Conservation (phyloP, 2,329 filamentous ascomycete genomes). For the Clonostachys byssicola region DNA sequence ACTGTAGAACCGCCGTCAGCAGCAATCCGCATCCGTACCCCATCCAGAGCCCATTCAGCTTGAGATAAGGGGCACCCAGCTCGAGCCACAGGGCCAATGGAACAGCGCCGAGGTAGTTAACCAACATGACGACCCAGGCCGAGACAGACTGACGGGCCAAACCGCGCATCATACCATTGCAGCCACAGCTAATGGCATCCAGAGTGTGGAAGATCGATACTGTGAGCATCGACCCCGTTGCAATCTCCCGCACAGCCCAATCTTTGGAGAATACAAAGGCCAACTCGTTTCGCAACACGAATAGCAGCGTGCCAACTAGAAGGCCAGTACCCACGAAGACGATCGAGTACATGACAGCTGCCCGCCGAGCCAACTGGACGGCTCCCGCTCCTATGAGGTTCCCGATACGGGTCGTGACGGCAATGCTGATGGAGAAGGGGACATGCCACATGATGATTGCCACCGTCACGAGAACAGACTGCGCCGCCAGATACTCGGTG, state of each 20-base stretch:
- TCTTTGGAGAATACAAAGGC: not conserved
- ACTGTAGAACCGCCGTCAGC: not conserved
- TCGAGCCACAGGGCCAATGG: constrained; percentile 31
- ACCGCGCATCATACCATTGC: constrained; percentile 30
- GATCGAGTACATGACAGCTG: constrained; percentile 19
- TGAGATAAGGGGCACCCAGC: constrained; percentile 19
- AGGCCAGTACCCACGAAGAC: not conserved
- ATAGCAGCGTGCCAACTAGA: not conserved
- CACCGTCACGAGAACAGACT: constrained; percentile 32
- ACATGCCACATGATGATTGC: constrained; percentile 35
- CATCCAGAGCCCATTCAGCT: constrained; percentile 10
- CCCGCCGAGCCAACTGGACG: constrained; percentile 21
- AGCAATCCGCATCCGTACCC: not conserved
- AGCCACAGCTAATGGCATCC: constrained; percentile 24
- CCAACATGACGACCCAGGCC: constrained; percentile 24
- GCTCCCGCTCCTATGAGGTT: constrained; percentile 32
- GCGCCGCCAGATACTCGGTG: constrained; percentile 34
- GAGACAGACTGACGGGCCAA: constrained; percentile 29
- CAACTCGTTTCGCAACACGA: not conserved
- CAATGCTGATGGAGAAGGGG: constrained; percentile 34
- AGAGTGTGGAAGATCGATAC: constrained; percentile 23
- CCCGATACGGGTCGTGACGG: constrained; percentile 33
- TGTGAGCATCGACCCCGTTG: not conserved
- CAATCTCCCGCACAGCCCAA: not conserved
- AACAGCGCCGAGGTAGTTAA: constrained; percentile 31